phyloP scores from a whole-genome alignment of 1,284 basidiomycete genomes.

The Malassezia sp. region DNA sequence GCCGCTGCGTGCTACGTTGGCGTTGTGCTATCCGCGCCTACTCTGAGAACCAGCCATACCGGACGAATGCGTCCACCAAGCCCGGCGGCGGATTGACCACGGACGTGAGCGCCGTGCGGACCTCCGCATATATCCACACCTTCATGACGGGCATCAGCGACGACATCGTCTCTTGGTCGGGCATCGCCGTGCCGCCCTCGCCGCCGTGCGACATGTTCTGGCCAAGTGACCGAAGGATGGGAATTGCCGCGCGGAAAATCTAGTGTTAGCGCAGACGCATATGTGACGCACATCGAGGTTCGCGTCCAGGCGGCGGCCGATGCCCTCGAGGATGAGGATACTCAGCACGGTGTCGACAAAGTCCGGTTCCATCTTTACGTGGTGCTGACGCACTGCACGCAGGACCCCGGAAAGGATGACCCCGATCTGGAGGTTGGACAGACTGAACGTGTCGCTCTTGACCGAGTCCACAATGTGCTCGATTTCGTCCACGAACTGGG shows the following conservation, averaged over 20 bases:
- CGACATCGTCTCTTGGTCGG: slow-evolving; percentile 2
- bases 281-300: slow-evolving; percentile 67
- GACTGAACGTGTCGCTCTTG: slow-evolving; percentile 88
- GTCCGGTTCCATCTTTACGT: slow-evolving; percentile 97
- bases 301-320: slow-evolving; percentile 86
- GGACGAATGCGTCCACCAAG: slow-evolving; percentile 34
- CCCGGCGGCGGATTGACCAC: slow-evolving; percentile 24
- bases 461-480: slow-evolving; percentile 86
- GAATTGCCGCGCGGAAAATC: slow-evolving; percentile 40
- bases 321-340: slow-evolving; percentile 85
- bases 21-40: no score
- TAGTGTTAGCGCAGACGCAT: neutral
- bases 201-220: slow-evolving; percentile 18
- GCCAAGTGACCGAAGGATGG: slow-evolving; percentile 38
- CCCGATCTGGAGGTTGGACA: slow-evolving; percentile 88
- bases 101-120: slow-evolving; percentile 22
- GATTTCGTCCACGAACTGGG: slow-evolving; percentile 93
- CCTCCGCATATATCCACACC: slow-evolving; percentile 38
- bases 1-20: no score
- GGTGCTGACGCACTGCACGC: slow-evolving; percentile 74
- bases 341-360: slow-evolving; percentile 97
- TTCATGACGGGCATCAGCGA: slow-evolving; percentile 31
- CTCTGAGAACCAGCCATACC: slow-evolving; percentile 38
- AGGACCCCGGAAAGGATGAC: slow-evolving; percentile 83
- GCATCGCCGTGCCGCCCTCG: slow-evolving; percentile 11